Evolutionary conservation across 495 filamentous ascomycete genomes (phyloP).

Genomic region (Penicillium subrubescens): DNA sequence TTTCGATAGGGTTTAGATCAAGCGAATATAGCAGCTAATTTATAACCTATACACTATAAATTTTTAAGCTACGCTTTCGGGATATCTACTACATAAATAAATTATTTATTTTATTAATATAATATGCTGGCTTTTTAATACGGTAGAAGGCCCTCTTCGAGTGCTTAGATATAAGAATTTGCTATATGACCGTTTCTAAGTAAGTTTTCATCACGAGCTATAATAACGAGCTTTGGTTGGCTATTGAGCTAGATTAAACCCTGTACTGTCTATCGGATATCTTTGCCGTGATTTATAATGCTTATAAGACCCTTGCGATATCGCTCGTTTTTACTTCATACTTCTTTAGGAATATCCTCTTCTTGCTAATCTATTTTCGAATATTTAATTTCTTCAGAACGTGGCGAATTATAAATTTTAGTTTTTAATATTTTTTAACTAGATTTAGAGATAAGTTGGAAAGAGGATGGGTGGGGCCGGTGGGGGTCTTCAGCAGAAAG

Average conservation of each 20-base stretch:
- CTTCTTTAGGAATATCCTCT: not conserved
- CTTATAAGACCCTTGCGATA: constrained; percentile 1
- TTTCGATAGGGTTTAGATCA: not conserved
- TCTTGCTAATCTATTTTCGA: not conserved
- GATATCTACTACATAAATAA: not conserved
- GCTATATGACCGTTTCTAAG: not conserved
- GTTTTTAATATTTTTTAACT: no score
- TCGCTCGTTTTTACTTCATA: not conserved
- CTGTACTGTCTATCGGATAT: not conserved
- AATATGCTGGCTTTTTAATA: not conserved
- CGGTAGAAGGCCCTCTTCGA: not conserved
- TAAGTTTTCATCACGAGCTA: not conserved
- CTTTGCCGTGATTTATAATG: not conserved
- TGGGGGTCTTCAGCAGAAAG: no score
- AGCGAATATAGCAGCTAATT: not conserved
- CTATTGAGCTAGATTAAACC: not conserved
- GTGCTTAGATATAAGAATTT: not conserved
- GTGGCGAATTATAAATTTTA: not conserved
- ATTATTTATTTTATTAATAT: not conserved
- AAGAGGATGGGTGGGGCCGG: no score
- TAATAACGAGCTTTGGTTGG: not conserved
- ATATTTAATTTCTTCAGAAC: not conserved
- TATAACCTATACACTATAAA: not conserved
- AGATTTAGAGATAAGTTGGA: no score
- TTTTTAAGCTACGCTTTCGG: not conserved